Evolutionary conservation across 78 protist genomes (phyloP).

Genomic region (Dictyostelium intermedium): DNA sequence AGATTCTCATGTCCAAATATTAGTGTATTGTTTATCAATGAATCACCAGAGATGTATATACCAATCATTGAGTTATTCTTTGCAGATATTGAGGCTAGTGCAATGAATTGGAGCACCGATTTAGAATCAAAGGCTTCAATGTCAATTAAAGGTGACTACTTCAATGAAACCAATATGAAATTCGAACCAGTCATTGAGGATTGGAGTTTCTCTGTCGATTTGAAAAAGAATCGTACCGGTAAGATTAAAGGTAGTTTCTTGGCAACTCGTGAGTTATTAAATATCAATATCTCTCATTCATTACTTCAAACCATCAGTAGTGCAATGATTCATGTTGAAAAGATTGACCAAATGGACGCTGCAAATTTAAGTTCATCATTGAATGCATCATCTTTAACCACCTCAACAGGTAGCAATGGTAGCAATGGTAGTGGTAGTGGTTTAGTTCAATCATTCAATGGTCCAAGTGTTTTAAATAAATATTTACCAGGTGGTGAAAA

Average conservation of each 20-base stretch:
- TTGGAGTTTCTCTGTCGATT: constrained; percentile 45
- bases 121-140: constrained; percentile 30
- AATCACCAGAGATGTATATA: constrained; percentile 57
- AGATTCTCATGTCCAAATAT: constrained; percentile 37
- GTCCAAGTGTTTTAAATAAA: constrained; percentile 12
- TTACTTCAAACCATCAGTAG: constrained; percentile 24
- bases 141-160: constrained; percentile 52
- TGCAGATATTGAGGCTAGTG: constrained; percentile 22
- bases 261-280: constrained; percentile 45
- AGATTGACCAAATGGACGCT: constrained; percentile 4
- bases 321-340: constrained; percentile 14
- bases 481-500: constrained; percentile 17
- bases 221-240: neutral
- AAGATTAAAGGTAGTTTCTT: constrained; percentile 38
- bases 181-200: constrained; percentile 73
- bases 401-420: neutral
- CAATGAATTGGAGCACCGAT: constrained; percentile 42
- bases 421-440: neutral
- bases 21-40: constrained; percentile 43
- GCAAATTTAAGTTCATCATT: neutral
- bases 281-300: constrained; percentile 51
- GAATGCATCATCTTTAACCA: neutral
- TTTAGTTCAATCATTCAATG: neutral
- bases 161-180: constrained; percentile 60
- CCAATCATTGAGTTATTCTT: constrained; percentile 50